phyloP scores from a whole-genome alignment of 768 basidiomycete genomes.

The Sutorius australiensis region DNA sequence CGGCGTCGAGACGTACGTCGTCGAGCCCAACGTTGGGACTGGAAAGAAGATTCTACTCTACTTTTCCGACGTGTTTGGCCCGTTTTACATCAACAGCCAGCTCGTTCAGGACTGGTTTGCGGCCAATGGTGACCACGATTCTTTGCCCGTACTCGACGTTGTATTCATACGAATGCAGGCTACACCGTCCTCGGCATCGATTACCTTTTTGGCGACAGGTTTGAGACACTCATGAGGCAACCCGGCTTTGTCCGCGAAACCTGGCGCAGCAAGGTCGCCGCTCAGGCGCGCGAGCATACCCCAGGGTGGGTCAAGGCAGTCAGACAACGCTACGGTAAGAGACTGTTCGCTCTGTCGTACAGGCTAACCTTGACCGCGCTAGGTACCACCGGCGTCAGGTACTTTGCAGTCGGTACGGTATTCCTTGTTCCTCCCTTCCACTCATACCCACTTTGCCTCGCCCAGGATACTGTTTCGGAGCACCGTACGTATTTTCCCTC shows the following conservation, averaged over 20 bases:
- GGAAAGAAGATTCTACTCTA: constrained; percentile 49
- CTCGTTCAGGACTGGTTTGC: constrained; percentile 65
- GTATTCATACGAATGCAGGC: constrained; percentile 32
- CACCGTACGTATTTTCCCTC: constrained; percentile 46
- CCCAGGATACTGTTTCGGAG: constrained; percentile 60
- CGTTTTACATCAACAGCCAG: constrained; percentile 55
- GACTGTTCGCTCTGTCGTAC: neutral
- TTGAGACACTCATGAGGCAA: constrained; percentile 39
- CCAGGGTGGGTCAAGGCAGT: constrained; percentile 54
- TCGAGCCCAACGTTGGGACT: constrained; percentile 36
- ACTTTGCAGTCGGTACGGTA: constrained; percentile 41
- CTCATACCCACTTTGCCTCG: neutral
- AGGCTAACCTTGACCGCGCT: neutral
- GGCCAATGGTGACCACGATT: constrained; percentile 40
- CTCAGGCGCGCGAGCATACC: constrained; percentile 36
- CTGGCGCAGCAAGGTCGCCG: constrained; percentile 40
- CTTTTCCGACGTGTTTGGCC: constrained; percentile 58
- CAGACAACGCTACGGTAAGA: constrained; percentile 44
- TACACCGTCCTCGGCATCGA: constrained; percentile 58
- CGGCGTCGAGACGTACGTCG: constrained; percentile 51
- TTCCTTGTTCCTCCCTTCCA: neutral
- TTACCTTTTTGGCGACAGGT: constrained; percentile 59
- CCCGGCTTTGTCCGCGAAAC: constrained; percentile 35
- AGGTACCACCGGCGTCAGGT: constrained; percentile 33
- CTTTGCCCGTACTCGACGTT: too few relatives aligned